Evolutionary conservation across 306 rosid genomes (phyloP).

Genomic region (Cucumis cinereus): DNA sequence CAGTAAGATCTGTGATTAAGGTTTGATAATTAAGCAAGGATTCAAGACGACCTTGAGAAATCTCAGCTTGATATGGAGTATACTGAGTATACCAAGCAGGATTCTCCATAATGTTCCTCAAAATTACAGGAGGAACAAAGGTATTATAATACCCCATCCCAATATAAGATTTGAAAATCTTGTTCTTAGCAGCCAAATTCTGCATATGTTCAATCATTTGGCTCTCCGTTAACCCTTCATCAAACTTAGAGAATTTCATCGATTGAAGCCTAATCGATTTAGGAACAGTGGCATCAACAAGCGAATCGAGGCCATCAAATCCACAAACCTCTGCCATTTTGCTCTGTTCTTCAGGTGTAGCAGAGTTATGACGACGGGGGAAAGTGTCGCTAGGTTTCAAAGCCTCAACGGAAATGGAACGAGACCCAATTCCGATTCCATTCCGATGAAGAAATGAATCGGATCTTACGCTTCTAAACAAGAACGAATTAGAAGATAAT

Average conservation of each 20-base stretch:
- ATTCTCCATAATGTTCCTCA: slow-evolving; percentile 94
- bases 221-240: slow-evolving; percentile 78
- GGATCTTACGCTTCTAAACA: slow-evolving; percentile 27
- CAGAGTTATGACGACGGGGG: slow-evolving; percentile 92
- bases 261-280: slow-evolving; percentile 66
- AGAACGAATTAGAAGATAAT: slow-evolving; percentile 34
- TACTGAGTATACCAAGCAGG: slow-evolving; percentile 99
- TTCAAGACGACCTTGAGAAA: slow-evolving; percentile 90
- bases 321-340: slow-evolving; percentile 64
- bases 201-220: slow-evolving; percentile 94
- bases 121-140: slow-evolving; percentile 79
- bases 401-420: slow-evolving; percentile 80
- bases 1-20: slow-evolving; percentile 79
- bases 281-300: slow-evolving; percentile 84
- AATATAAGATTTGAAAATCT: slow-evolving; percentile 59
- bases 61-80: slow-evolving; percentile 99
- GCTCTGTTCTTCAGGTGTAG: slow-evolving; percentile 68
- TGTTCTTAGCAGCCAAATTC: slow-evolving; percentile 60
- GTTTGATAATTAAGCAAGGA: slow-evolving; percentile 85
- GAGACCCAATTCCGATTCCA: slow-evolving; percentile 22
- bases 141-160: slow-evolving; percentile 98
- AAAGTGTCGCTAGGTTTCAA: slow-evolving; percentile 82
- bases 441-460: slow-evolving; percentile 18
- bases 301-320: slow-evolving; percentile 47
- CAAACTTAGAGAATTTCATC: slow-evolving; percentile 59